These are phyloP conservation scores for Emmonsiellopsis sp. DNA, from an alignment of 2,329 filamentous ascomycete genomes.

Conservation along the genomic window DNA sequence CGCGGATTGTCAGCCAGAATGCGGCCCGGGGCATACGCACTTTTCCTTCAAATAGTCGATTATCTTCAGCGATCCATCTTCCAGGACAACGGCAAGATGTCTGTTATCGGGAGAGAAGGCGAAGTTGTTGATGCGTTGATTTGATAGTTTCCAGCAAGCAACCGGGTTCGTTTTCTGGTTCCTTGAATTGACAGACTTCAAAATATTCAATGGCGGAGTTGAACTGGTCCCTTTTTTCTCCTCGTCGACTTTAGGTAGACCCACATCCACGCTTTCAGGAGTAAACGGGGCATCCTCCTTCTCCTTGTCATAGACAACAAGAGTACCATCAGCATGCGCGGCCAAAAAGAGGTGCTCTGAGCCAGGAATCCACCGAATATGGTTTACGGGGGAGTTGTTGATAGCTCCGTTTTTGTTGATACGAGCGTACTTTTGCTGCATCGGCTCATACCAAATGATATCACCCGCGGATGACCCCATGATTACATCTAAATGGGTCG, in stretches of 20 bases:
- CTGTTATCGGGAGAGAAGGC: constrained; percentile 83
- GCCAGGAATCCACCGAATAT: constrained; percentile 87
- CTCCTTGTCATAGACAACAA: constrained; percentile 96
- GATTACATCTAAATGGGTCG: constrained; percentile 76
- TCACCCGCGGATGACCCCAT: constrained; percentile 96
- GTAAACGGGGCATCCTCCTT: constrained; percentile 79
- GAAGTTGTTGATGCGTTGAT: constrained; percentile 82
- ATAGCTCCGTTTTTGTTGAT: constrained; percentile 96
- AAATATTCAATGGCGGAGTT: constrained; percentile 52
- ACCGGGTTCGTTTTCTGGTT: constrained; percentile 93
- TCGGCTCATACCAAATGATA: constrained; percentile 97
- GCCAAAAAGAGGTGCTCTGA: constrained; percentile 91
- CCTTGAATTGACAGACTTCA: constrained; percentile 86
- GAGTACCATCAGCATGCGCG: constrained; percentile 79
- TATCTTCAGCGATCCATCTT: constrained; percentile 81
- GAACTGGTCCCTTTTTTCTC: constrained; percentile 20
- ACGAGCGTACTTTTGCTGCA: constrained; percentile 88
- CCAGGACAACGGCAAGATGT: constrained; percentile 81
- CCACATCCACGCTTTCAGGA: constrained; percentile 50
- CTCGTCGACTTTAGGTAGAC: constrained; percentile 23
- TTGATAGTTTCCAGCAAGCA: constrained; percentile 84
- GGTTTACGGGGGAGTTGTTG: constrained; percentile 72
- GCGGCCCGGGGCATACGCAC: constrained; percentile 40
- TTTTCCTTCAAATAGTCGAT: constrained; percentile 88
- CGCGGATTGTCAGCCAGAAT: too few species aligned